Base-by-base conservation (phyloP, 768 basidiomycete species). In the Butyriboletus loyo region DNA sequence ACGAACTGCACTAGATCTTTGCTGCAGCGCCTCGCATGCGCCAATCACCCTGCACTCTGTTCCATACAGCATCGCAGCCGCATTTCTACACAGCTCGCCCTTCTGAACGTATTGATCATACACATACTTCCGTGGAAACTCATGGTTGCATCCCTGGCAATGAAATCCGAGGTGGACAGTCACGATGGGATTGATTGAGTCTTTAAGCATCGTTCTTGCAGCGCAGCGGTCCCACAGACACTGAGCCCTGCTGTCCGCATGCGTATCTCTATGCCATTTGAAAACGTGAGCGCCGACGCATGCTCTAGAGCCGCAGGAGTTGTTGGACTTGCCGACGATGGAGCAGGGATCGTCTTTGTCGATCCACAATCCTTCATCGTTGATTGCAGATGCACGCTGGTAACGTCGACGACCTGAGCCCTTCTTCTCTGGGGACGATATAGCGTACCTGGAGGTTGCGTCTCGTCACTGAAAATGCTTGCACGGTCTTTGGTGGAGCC, bases 301-400 rank as follows among this genome's bases (percentile, higher is more conserved):
- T n/a, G n/a, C n/a, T n/a, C n/a, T n/a, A n/a, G n/a, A n/a, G n/a
- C n/a, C n/a, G n/a, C n/a, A n/a, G n/a, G n/a, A n/a, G n/a, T n/a
- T n/a, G n/a, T n/a, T n/a, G n/a, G n/a, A n/a, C n/a, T n/a, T n/a
- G n/a, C n/a, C n/a, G n/a, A n/a, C n/a, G n/a, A n/a, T n/a, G n/a
- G n/a, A n/a, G n/a, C n/a, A n/a, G n/a, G n/a, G n/a, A 10, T 53
- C 55, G 0, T 39, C 58, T 28, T 44, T 28, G 25, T 59, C 58
- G 37, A 58, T 39, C 48, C 36, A 50, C 1, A 47, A 8, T 2
- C 52, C 56, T 4, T 40, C 34, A 4, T 48, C 7, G 15, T 31
- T 50, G 31, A 58, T 34, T 25, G 56, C 44, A 32, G 28, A 36
- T 10, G 37, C 28, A 25, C 49, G 46, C 19, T 5, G 40, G 8